These are phyloP conservation scores for Debaryomyces singareniensis DNA, from an alignment of 1,139 yeast species.

Conservation along the genomic window DNA sequence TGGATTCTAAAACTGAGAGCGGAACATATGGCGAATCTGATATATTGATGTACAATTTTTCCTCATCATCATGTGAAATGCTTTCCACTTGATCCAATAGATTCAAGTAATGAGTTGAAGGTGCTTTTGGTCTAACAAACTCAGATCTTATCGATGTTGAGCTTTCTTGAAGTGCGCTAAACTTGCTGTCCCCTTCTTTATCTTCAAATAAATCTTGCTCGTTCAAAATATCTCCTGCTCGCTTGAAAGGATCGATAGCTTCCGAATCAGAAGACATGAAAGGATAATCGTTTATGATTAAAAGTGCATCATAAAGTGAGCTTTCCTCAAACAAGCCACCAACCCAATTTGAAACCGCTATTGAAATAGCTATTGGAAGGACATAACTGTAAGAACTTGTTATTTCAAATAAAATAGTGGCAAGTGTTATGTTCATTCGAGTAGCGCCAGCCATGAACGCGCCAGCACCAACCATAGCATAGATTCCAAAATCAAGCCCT, in stretches of 20 bases:
- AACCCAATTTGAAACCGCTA: constrained; percentile 55
- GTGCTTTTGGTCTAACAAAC: not conserved
- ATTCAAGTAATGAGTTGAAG: too few relatives aligned
- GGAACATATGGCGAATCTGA: constrained; percentile 31
- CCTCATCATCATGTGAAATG: constrained; percentile 2
- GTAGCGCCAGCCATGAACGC: constrained; percentile 68
- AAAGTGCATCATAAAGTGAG: constrained; percentile 47
- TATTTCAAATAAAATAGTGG: constrained; percentile 53
- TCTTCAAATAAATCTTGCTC: constrained; percentile 27
- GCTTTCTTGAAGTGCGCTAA: too few relatives aligned
- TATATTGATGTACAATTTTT: constrained; percentile 33
- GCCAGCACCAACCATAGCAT: constrained; percentile 62
- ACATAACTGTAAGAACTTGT: constrained; percentile 59
- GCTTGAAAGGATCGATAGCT: constrained; percentile 28
- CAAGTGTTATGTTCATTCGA: constrained; percentile 58
- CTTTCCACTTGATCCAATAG: too few relatives aligned
- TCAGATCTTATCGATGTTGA: not conserved
- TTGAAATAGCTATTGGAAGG: constrained; percentile 51
- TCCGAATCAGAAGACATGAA: constrained; percentile 41
- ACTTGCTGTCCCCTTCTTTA: constrained; percentile 1
- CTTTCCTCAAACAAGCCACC: constrained; percentile 48
- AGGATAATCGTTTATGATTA: constrained; percentile 49
- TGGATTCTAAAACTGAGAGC: constrained; percentile 23
- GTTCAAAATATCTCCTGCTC: constrained; percentile 22
- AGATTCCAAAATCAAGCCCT: constrained; percentile 55